These are phyloP conservation scores for Urtica urens DNA, from an alignment of 306 rosid species.

Conservation along the genomic window DNA sequence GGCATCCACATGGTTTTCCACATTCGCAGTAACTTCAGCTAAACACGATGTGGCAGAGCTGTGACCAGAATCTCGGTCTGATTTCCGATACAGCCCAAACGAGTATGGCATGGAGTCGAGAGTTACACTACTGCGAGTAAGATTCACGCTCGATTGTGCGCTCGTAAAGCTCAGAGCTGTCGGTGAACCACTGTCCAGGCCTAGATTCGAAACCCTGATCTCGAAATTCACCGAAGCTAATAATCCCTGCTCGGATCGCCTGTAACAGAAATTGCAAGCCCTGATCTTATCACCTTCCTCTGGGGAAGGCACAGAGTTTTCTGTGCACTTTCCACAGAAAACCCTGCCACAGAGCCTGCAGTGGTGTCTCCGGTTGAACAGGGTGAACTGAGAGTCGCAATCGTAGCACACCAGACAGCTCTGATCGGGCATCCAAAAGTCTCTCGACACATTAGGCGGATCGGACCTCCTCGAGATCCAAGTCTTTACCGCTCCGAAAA, in stretches of 20 bases:
- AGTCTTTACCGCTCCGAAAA: conserved; percentile 47
- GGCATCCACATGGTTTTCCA: conserved; percentile 24
- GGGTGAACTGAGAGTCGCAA: conserved; percentile 74
- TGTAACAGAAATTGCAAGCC: conserved; percentile 81
- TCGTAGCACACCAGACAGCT: conserved; percentile 90
- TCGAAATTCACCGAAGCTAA: conserved; percentile 26
- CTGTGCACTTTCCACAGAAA: conserved; percentile 81
- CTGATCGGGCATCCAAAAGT: conserved; percentile 93
- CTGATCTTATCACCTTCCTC: conserved; percentile 76
- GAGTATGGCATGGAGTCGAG: conserved; percentile 48
- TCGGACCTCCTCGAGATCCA: conserved; percentile 73
- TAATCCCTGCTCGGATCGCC: conserved; percentile 56
- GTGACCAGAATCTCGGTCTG: conserved; percentile 34
- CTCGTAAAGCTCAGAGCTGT: conserved; percentile 55
- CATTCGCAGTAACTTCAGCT: conserved; percentile 29
- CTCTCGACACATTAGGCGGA: conserved; percentile 60
- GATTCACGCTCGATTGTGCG: conserved; percentile 52
- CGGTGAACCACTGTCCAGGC: conserved; percentile 35
- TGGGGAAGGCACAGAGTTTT: conserved; percentile 61
- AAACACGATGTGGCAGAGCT: conserved; percentile 36
- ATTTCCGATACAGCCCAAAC: conserved; percentile 36
- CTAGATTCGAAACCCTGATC: conserved; percentile 36
- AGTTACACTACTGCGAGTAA: conserved; percentile 51
- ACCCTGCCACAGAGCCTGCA: conserved; percentile 89
- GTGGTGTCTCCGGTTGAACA: conserved; percentile 81